Conservation (phyloP, 2,329 filamentous ascomycete genomes). For the Aspergillus fumigatus region DNA sequence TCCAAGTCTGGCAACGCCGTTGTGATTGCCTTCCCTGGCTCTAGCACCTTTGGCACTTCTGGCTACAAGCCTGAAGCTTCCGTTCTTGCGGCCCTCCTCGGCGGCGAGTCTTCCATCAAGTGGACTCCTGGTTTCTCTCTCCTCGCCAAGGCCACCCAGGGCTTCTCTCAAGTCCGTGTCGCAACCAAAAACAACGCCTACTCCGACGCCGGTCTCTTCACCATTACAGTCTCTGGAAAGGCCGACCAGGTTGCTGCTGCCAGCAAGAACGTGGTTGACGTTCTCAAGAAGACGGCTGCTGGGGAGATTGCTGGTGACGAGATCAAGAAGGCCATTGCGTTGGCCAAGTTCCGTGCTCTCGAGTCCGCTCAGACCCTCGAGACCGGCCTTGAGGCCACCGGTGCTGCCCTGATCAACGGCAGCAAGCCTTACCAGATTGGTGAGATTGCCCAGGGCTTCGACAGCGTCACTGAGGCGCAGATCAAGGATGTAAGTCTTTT, state of each 20-base stretch:
- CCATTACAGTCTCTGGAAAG: slow-evolving; percentile 73
- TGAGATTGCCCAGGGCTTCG: slow-evolving; percentile 71
- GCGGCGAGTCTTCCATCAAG: slow-evolving; percentile 87
- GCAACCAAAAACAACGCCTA: slow-evolving; percentile 76
- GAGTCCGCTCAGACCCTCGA: slow-evolving; percentile 74
- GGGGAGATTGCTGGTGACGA: slow-evolving; percentile 77
- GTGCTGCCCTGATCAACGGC: slow-evolving; percentile 74
- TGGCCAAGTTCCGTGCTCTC: slow-evolving; percentile 88
- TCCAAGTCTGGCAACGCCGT: slow-evolving; percentile 74
- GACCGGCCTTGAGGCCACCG: slow-evolving; percentile 75
- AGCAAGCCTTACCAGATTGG: slow-evolving; percentile 80
- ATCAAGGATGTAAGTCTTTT: slow-evolving; percentile 70
- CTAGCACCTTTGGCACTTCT: slow-evolving; percentile 64
- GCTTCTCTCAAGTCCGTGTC: slow-evolving; percentile 62
- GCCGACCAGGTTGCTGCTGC: slow-evolving; percentile 69
- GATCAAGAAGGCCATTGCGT: slow-evolving; percentile 83
- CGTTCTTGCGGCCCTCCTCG: slow-evolving; percentile 83
- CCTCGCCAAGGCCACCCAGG: slow-evolving; percentile 71
- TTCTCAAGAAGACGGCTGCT: slow-evolving; percentile 73
- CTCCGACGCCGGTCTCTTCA: slow-evolving; percentile 89
- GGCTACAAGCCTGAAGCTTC: slow-evolving; percentile 85
- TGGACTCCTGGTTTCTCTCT: slow-evolving; percentile 93
- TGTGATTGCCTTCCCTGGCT: slow-evolving; percentile 89
- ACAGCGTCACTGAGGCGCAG: slow-evolving; percentile 75
- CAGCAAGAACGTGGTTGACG: slow-evolving; percentile 71